Percentiles rank a stretch among this genome's conserved stretches.
These are phyloP conservation scores for Sextonia rubra DNA, from an alignment of 164 flowering plant genomes.

Conservation along the genomic window DNA sequence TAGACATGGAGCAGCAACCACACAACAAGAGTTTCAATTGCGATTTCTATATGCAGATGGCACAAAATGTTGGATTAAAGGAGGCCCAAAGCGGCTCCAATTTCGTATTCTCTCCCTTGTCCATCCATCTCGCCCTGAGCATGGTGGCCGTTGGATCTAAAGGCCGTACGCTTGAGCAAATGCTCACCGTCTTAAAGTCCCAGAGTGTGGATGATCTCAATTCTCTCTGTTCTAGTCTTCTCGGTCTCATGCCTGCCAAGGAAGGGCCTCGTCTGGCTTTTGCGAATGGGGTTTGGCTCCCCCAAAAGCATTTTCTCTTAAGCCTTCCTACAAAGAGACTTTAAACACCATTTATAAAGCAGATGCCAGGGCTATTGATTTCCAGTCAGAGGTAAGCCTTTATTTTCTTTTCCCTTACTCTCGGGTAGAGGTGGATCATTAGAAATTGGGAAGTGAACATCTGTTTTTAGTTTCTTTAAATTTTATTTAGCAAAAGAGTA, in stretches of 20 bases:
- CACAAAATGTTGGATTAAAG: no score
- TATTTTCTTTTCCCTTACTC: no score
- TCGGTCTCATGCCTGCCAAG: constrained; percentile 25
- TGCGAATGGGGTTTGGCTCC: constrained; percentile 66
- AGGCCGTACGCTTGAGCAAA: constrained; percentile 19
- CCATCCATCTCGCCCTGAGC: constrained; percentile 49
- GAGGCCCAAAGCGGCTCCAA: constrained; percentile 7
- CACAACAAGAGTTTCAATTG: constrained; percentile 16
- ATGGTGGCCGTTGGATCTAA: constrained; percentile 52
- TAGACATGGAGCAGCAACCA: no score
- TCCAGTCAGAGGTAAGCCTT: constrained; percentile 41
- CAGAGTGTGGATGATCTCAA: constrained; percentile 41
- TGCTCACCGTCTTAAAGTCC: background rate
- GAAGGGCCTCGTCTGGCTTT: constrained; percentile 63
- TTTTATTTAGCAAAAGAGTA: no score
- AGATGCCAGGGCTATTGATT: constrained; percentile 42
- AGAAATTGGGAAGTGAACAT: no score
- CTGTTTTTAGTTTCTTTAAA: no score
- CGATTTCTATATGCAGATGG: constrained; percentile 34
- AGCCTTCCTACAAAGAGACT: background rate
- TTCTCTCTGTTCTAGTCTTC: constrained; percentile 40
- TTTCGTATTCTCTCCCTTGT: constrained; percentile 55
- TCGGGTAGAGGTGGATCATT: no score
- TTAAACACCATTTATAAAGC: constrained; percentile 50
- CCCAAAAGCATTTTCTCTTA: constrained; percentile 27